Evolutionary conservation across 345 rosid species (phyloP).

Genomic region (Arabis alpina): DNA sequence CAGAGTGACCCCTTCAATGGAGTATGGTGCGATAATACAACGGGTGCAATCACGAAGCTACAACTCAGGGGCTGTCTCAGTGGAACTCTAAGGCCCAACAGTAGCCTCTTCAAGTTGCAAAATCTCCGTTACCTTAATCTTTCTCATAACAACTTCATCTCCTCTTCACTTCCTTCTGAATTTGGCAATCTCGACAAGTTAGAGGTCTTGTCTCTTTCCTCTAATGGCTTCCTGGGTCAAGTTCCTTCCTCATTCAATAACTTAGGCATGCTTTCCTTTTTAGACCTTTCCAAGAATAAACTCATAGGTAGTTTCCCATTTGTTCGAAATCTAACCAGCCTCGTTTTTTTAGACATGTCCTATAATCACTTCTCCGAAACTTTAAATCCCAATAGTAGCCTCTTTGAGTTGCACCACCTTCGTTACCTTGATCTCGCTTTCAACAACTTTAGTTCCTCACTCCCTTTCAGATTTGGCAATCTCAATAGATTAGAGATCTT

Average conservation of each 20-base stretch:
- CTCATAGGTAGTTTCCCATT: constrained; percentile 12
- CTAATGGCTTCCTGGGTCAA: too few species aligned
- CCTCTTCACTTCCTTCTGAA: constrained; percentile 15
- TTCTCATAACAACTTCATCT: constrained; percentile 1
- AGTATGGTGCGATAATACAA: constrained; percentile 24
- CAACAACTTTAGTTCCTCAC: constrained; percentile 8
- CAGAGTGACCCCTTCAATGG: constrained; percentile 8
- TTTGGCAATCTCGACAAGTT: constrained; percentile 16
- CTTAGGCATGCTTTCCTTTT: too few species aligned
- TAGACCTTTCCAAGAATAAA: too few species aligned
- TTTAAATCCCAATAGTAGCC: background rate
- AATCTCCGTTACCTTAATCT: constrained; percentile 21
- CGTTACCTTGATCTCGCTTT: background rate
- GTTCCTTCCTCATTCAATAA: too few species aligned
- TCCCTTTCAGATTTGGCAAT: background rate
- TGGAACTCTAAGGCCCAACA: constrained; percentile 21
- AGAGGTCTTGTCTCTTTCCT: background rate
- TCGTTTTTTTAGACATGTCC: background rate
- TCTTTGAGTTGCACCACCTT: constrained; percentile 20
- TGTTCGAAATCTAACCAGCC: constrained; percentile 4
- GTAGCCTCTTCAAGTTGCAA: constrained; percentile 17
- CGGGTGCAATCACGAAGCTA: constrained; percentile 20
- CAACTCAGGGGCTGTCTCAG: constrained; percentile 18
- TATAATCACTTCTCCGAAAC: constrained; percentile 12
- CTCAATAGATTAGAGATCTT: too few species aligned